A percentile compares a stretch with the other conserved stretches of the same genome.
Conservation (phyloP, 2,329 filamentous ascomycete genomes). For the Gyromitra esculenta region DNA sequence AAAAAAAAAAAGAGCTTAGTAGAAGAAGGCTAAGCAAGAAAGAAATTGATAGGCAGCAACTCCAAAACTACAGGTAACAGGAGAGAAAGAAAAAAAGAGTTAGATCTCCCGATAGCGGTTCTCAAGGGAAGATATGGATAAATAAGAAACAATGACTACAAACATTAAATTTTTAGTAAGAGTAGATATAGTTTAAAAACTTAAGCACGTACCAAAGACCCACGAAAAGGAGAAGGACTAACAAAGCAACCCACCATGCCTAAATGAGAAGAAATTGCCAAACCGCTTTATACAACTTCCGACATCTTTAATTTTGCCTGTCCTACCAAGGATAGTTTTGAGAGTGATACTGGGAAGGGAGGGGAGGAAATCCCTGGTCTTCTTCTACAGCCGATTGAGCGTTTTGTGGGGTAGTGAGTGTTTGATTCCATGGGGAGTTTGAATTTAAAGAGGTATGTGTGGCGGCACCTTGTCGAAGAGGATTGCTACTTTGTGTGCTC, state of each 20-base stretch:
- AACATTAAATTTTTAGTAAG: neutral
- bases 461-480: constrained; percentile 4
- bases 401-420: constrained; percentile 6
- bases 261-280: constrained; percentile 8
- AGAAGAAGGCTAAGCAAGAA: neutral
- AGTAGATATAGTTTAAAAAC: neutral
- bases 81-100: neutral
- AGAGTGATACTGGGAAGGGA: constrained; percentile 23
- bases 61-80: neutral
- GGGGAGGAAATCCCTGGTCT: neutral
- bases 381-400: constrained; percentile 3
- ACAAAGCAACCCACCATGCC: constrained; percentile 14
- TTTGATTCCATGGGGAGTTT: constrained; percentile 8
- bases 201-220: constrained; percentile 6
- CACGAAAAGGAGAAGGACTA: neutral
- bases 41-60: neutral
- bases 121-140: neutral
- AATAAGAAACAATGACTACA: constrained; percentile 11
- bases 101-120: neutral
- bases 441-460: neutral
- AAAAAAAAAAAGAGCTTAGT: neutral
- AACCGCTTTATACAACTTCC: constrained; percentile 8
- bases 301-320: neutral
- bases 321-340: constrained; percentile 16
- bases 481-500: constrained; percentile 3